These are phyloP conservation scores for Ascochyta viciae-villosae DNA, from an alignment of 2,329 filamentous ascomycete genomes.

Conservation along the genomic window DNA sequence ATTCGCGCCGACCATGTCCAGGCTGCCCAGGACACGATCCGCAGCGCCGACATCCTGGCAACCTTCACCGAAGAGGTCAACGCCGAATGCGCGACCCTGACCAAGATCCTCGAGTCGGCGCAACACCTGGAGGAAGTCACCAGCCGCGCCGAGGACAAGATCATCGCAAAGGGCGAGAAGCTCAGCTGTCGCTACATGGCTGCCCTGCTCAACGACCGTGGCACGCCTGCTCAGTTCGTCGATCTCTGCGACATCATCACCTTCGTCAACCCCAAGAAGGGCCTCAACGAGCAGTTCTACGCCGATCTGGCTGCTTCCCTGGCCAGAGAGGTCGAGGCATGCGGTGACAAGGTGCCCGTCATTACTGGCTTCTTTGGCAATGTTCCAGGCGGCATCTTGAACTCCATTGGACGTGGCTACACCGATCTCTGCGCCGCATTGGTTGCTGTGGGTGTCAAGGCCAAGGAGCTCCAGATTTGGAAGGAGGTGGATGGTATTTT, in stretches of 20 bases:
- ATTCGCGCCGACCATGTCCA: constrained; percentile 83
- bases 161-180: constrained; percentile 95
- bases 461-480: constrained; percentile 94
- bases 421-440: constrained; percentile 95
- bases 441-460: constrained; percentile 85
- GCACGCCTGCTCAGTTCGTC: constrained; percentile 86
- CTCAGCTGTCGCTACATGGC: constrained; percentile 93
- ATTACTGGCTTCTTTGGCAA: constrained; percentile 92
- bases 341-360: constrained; percentile 56
- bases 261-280: constrained; percentile 56
- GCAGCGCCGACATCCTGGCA: constrained; percentile 52
- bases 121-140: constrained; percentile 63
- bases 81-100: constrained; percentile 79
- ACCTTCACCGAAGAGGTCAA: constrained; percentile 72
- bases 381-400: constrained; percentile 87
- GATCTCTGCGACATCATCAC: constrained; percentile 85
- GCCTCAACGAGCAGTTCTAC: constrained; percentile 57
- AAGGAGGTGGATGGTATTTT: constrained; percentile 99
- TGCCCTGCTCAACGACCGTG: constrained; percentile 78
- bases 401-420: constrained; percentile 92
- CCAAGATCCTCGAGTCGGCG: constrained; percentile 73
- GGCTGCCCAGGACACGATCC: constrained; percentile 65
- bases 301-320: constrained; percentile 51
- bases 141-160: constrained; percentile 66
- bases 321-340: constrained; percentile 51